A percentile compares a stretch with the other conserved stretches of the same genome.
Evolutionary conservation across 495 filamentous ascomycete species (phyloP).

Genomic region (Massariosphaeria phaeospora): DNA sequence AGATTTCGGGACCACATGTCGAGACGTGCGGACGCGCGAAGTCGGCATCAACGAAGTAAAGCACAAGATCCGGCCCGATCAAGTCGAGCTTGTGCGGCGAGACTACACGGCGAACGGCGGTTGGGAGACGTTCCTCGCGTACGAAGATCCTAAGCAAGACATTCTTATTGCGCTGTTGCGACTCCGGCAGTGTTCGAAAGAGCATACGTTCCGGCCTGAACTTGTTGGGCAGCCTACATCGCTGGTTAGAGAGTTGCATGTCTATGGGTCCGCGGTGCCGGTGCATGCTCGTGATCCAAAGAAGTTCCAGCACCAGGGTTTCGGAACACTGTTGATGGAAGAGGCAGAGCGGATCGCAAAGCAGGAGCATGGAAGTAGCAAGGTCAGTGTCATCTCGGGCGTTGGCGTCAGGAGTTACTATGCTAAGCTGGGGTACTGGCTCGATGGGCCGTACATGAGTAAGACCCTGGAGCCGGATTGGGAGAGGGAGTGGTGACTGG

Average conservation of each 20-base stretch:
- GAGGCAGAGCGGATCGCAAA: constrained; percentile 92
- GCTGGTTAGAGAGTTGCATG: constrained; percentile 89
- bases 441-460: constrained; percentile 57
- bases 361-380: constrained; percentile 85
- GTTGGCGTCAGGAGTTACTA: constrained; percentile 95
- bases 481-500: constrained; percentile 17
- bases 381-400: constrained; percentile 93
- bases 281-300: constrained; percentile 86
- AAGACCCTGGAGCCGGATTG: constrained; percentile 30
- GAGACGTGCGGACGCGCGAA: constrained; percentile 95
- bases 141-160: constrained; percentile 97
- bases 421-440: constrained; percentile 78
- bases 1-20: constrained; percentile 94
- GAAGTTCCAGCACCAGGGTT: constrained; percentile 98
- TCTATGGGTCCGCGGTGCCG: constrained; percentile 92
- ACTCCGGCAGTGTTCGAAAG: constrained; percentile 80
- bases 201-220: constrained; percentile 86
- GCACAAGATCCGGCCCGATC: constrained; percentile 91
- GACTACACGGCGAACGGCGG: constrained; percentile 94
- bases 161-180: constrained; percentile 91
- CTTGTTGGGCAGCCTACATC: constrained; percentile 81
- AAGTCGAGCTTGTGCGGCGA: constrained; percentile 92
- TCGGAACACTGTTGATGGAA: constrained; percentile 94
- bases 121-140: constrained; percentile 97
- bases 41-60: constrained; percentile 99